phyloP scores from a whole-genome alignment of 2,329 filamentous ascomycete species.

The Aspergillus cejpii region DNA sequence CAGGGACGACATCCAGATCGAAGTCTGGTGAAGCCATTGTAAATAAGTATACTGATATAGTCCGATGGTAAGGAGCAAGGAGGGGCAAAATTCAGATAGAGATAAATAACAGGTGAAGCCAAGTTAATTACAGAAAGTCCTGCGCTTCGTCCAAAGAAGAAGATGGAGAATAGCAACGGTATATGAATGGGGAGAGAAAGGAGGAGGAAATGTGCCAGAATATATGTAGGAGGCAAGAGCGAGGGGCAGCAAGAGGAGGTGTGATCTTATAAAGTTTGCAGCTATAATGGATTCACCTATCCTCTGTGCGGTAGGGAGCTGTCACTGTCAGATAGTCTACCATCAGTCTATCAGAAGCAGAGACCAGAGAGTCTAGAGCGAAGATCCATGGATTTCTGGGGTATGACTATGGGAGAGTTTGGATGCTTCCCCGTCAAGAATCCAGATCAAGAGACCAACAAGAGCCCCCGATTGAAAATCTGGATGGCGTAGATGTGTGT shows the following conservation, averaged over 20 bases:
- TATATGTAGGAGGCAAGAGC: neutral
- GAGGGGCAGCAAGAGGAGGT: neutral
- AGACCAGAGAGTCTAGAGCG: neutral
- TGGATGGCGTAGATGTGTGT: neutral
- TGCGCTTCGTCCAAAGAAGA: neutral
- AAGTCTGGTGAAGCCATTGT: constrained; percentile 24
- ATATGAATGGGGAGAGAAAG: neutral
- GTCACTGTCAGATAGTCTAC: neutral
- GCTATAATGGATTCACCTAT: neutral
- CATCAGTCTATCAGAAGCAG: neutral
- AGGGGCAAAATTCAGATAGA: neutral
- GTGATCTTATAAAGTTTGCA: neutral
- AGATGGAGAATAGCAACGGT: neutral
- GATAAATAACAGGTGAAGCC: neutral
- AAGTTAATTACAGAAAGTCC: neutral
- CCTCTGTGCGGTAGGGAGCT: neutral
- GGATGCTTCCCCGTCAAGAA: neutral
- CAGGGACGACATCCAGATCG: constrained; percentile 28
- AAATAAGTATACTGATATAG: neutral
- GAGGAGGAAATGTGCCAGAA: neutral
- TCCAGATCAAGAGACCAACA: too few species aligned
- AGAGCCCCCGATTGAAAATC: neutral
- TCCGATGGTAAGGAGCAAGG: neutral
- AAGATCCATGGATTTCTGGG: neutral
- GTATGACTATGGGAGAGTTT: neutral